A percentile compares a stretch with the other conserved stretches of the same genome.
These are phyloP conservation scores for Sicyos baderoa DNA, from an alignment of 306 rosid species.

Conservation along the genomic window DNA sequence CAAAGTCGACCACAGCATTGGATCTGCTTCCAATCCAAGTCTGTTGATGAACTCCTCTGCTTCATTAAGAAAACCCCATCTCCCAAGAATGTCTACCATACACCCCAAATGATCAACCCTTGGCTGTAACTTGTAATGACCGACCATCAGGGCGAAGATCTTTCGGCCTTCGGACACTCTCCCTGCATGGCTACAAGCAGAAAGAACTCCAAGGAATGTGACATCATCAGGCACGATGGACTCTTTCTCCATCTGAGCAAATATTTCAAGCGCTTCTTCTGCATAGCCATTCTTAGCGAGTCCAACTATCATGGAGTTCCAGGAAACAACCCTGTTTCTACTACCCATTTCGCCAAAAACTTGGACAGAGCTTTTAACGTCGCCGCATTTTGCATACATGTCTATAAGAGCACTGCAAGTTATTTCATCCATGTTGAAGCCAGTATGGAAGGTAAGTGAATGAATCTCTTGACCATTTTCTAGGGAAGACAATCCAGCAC, in stretches of 20 bases:
- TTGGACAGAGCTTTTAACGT: background rate
- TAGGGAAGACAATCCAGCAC: constrained; percentile 10
- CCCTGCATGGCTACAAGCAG: constrained; percentile 15
- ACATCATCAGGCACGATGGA: constrained; percentile 10
- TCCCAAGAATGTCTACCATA: constrained; percentile 18
- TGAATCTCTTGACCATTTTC: constrained; percentile 4
- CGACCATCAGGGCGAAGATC: constrained; percentile 9
- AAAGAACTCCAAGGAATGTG: constrained; percentile 15
- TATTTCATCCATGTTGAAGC: constrained; percentile 13
- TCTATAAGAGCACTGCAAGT: constrained; percentile 4
- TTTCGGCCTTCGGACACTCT: background rate
- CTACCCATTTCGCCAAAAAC: background rate
- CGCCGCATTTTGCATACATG: constrained; percentile 16
- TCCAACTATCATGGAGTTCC: constrained; percentile 19
- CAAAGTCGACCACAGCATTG: constrained; percentile 10
- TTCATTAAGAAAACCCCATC: constrained; percentile 14
- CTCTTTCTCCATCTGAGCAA: background rate
- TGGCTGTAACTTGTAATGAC: background rate
- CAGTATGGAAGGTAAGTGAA: constrained; percentile 3
- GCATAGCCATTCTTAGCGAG: constrained; percentile 8
- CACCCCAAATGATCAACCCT: constrained; percentile 6
- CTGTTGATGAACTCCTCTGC: constrained; percentile 4
- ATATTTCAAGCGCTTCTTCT: constrained; percentile 11
- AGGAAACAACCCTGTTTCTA: background rate
- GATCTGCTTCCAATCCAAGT: background rate